Base-by-base conservation (phyloP, 2,329 filamentous ascomycete genomes). In the Raffaelea deltoideospora region DNA sequence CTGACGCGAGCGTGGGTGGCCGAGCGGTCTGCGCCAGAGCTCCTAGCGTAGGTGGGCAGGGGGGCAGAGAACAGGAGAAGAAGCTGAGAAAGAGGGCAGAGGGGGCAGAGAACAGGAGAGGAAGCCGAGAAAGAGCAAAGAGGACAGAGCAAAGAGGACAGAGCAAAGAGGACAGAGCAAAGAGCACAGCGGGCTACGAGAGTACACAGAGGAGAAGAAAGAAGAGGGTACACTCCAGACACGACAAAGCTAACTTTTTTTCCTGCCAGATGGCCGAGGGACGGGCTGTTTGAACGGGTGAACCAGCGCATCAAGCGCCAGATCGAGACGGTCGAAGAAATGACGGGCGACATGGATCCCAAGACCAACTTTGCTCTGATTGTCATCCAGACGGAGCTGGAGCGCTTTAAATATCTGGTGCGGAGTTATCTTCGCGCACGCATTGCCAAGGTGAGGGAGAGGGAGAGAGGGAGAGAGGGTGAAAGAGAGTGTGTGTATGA, bases 341-440 rank as follows among this genome's bases (percentile, higher is more conserved):
- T 87, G 67, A 88, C 81, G 11, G 81, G 80, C 43, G 77, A 82
- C 51, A 80, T 87, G 74, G 86, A 93, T 50, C 81, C 87, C 33
- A 86, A 82, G 56, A 79, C 83, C 45, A 96, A 94, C 55, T 94
- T 98, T 55, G 76, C 76, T 42, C 76, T 96, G 51, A 94, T 95
- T 34, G 80, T 98, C 43, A 77, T 95, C 37, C 90, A 98, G 63
- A 96, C 92, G 7, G 90, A 98, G 60, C 72, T 98, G 37, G 87
- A 95, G 55, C 70, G 90, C 32, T 92, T 83, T 59, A 94, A 94
- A 60, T 98, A 86, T 52, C 67, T 98, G 18, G 72, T 96, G 15
- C 71, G 90, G 42, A 80, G 81, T 45, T 79, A 88, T 45, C 59
- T 98, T 38, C 71, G 92, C 37, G 77, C 82, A 10, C 70, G 90